These are phyloP conservation scores for Triadica sebifera DNA, from an alignment of 345 rosid genomes.

Conservation along the genomic window DNA sequence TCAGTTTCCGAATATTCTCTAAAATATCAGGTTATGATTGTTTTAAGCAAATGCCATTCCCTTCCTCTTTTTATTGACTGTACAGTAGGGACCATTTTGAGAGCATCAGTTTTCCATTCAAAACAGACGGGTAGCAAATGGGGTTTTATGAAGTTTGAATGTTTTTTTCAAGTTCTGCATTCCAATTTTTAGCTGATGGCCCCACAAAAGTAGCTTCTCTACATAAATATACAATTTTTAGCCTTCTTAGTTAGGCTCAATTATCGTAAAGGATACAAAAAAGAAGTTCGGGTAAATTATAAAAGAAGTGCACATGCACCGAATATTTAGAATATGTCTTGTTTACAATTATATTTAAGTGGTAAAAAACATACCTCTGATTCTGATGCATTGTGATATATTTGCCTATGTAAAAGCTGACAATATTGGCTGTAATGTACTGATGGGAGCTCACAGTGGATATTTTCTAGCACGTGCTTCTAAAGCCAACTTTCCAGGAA, in stretches of 20 bases:
- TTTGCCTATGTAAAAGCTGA: slow-evolving; percentile 11
- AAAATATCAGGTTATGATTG: slow-evolving; percentile 32
- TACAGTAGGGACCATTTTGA: slow-evolving; percentile 13
- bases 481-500: background rate
- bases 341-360: background rate
- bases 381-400: slow-evolving; percentile 13
- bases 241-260: background rate
- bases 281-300: background rate
- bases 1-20: slow-evolving; percentile 22
- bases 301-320: background rate
- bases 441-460: background rate
- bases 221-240: background rate
- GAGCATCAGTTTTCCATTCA: background rate
- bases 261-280: background rate
- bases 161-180: background rate
- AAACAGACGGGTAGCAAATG: background rate
- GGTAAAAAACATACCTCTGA: slow-evolving; percentile 14
- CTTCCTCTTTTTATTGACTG: background rate
- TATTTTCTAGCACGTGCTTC: background rate
- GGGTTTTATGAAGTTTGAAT: background rate
- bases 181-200: background rate
- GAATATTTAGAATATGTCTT: background rate
- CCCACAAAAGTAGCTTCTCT: background rate
- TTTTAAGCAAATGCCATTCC: slow-evolving; percentile 3
- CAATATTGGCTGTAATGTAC: slow-evolving; percentile 15